Conservation (phyloP, 164 flowering plant genomes). For the Vitis vinifera region ASM3070453v1 NC_081809.1:3059501-3060000, state of each 20-base stretch:
- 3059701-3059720: no score
- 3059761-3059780: no score
- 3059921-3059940: background rate
- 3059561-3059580: no score
- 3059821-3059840: background rate
- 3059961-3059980: background rate
- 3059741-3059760: no score
- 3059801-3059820: background rate
- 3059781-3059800: background rate
- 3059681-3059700: no score
- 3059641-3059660: no score
- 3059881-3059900: conserved; percentile 1
- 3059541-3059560: no score
- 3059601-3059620: no score
- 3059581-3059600: no score
- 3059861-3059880: background rate
- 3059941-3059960: background rate
- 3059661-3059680: no score
- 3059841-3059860: background rate
- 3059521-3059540: background rate
- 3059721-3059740: no score
- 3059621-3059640: no score
- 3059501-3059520: background rate
- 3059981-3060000: background rate
- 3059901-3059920: conserved; percentile 1